Conservation (phyloP, 1,284 basidiomycete genomes). For the Leccinum fuscescens region DNA sequence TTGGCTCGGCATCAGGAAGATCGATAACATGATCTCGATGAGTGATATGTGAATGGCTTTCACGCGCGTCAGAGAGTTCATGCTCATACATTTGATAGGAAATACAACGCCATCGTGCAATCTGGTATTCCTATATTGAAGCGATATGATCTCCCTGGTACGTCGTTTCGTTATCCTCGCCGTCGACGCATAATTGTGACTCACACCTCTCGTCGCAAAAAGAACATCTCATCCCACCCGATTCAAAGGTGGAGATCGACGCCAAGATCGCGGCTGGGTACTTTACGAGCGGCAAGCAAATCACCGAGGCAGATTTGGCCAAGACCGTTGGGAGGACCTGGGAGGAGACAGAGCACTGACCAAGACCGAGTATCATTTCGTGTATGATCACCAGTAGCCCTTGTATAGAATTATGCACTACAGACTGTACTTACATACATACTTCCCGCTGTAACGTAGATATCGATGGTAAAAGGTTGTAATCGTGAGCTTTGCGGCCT, state of each 20-base stretch:
- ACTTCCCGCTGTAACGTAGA: background rate
- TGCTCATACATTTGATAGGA: slow-evolving; percentile 49
- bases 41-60: slow-evolving; percentile 66
- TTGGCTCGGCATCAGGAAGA: slow-evolving; percentile 89
- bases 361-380: too few relatives aligned
- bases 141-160: slow-evolving; percentile 83
- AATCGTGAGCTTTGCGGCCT: background rate
- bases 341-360: slow-evolving; percentile 76
- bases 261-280: slow-evolving; percentile 94
- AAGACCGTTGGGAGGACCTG: slow-evolving; percentile 88
- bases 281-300: slow-evolving; percentile 77
- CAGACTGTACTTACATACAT: background rate
- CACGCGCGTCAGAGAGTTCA: background rate
- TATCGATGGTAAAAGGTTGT: background rate
- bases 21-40: slow-evolving; percentile 92
- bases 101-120: slow-evolving; percentile 90
- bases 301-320: slow-evolving; percentile 73
- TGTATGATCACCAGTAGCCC: background rate
- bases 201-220: slow-evolving; percentile 4
- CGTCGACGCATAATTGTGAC: background rate
- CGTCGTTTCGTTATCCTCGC: slow-evolving; percentile 12
- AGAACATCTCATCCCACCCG: slow-evolving; percentile 85
- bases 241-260: slow-evolving; percentile 93
- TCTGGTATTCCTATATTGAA: slow-evolving; percentile 83
- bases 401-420: background rate